phyloP scores from a whole-genome alignment of 805 yeast genomes.

The Metschnikowia arizonensis region DNA sequence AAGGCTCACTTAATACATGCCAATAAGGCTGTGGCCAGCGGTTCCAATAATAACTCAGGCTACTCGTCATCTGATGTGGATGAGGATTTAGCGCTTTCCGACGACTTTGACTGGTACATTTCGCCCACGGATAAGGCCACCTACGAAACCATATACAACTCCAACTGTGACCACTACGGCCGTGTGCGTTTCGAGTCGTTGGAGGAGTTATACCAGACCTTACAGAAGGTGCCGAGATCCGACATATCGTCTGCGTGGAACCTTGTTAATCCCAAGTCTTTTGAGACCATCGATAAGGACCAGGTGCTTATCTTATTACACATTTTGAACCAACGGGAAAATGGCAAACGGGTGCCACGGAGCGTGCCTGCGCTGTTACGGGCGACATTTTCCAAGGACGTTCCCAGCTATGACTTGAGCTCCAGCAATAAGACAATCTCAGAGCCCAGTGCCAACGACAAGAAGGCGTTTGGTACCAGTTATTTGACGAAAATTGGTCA shows the following conservation, averaged over 20 bases:
- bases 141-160: slow-evolving; percentile 73
- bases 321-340: slow-evolving; percentile 83
- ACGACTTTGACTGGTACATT: slow-evolving; percentile 93
- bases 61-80: slow-evolving; percentile 45
- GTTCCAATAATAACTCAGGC: slow-evolving; percentile 24
- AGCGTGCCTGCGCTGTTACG: slow-evolving; percentile 92
- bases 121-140: slow-evolving; percentile 79
- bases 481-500: slow-evolving; percentile 56
- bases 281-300: slow-evolving; percentile 87
- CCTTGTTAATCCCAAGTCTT: slow-evolving; percentile 84
- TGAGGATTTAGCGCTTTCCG: slow-evolving; percentile 55
- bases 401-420: slow-evolving; percentile 64
- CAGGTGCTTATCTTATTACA: slow-evolving; percentile 87
- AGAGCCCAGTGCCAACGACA: slow-evolving; percentile 19
- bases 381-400: slow-evolving; percentile 85
- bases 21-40: slow-evolving; percentile 54
- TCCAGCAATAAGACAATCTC: slow-evolving; percentile 10
- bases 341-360: slow-evolving; percentile 80
- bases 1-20: slow-evolving; percentile 85
- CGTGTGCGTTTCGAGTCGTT: slow-evolving; percentile 72
- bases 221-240: slow-evolving; percentile 70
- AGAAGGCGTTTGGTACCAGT: slow-evolving; percentile 47
- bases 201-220: slow-evolving; percentile 61
- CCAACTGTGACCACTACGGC: slow-evolving; percentile 75
- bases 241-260: slow-evolving; percentile 93